phyloP scores from a whole-genome alignment of 495 filamentous ascomycete species.

The Pyronema omphalodes region DNA sequence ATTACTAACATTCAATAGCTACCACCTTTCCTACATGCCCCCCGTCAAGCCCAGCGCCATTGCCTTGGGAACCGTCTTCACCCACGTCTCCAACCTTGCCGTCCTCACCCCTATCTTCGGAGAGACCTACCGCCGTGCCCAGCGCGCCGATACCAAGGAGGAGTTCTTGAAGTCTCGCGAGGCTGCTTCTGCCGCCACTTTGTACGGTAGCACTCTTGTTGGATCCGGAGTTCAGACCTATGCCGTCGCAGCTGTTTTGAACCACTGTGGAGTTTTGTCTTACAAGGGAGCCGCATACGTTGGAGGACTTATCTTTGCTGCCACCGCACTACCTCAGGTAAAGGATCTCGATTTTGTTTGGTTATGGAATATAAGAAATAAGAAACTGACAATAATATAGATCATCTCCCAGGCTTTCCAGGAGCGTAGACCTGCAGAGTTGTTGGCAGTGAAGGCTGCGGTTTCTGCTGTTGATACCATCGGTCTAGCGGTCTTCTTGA shows the following conservation, averaged over 20 bases:
- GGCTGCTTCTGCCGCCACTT: slow-evolving; percentile 65
- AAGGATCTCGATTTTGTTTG: slow-evolving; percentile 23
- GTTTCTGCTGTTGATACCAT: slow-evolving; percentile 83
- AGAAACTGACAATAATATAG: slow-evolving; percentile 28
- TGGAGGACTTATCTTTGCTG: slow-evolving; percentile 76
- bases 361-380: background rate
- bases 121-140: slow-evolving; percentile 84
- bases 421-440: slow-evolving; percentile 81
- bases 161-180: slow-evolving; percentile 91
- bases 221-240: slow-evolving; percentile 86
- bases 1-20: background rate
- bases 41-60: slow-evolving; percentile 96
- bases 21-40: slow-evolving; percentile 42
- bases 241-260: slow-evolving; percentile 86
- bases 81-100: slow-evolving; percentile 62
- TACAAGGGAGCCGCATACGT: slow-evolving; percentile 97
- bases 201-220: slow-evolving; percentile 76
- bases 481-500: slow-evolving; percentile 76
- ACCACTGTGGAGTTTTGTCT: slow-evolving; percentile 78
- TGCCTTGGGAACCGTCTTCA: slow-evolving; percentile 87
- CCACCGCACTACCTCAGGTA: slow-evolving; percentile 75
- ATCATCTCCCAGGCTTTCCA: slow-evolving; percentile 70
- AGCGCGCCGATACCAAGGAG: slow-evolving; percentile 81
- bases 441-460: slow-evolving; percentile 64
- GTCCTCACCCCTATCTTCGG: slow-evolving; percentile 83